These are phyloP conservation scores for Alternaria angustiovoidea DNA, from an alignment of 2,329 filamentous ascomycete species.

Conservation along the genomic window DNA sequence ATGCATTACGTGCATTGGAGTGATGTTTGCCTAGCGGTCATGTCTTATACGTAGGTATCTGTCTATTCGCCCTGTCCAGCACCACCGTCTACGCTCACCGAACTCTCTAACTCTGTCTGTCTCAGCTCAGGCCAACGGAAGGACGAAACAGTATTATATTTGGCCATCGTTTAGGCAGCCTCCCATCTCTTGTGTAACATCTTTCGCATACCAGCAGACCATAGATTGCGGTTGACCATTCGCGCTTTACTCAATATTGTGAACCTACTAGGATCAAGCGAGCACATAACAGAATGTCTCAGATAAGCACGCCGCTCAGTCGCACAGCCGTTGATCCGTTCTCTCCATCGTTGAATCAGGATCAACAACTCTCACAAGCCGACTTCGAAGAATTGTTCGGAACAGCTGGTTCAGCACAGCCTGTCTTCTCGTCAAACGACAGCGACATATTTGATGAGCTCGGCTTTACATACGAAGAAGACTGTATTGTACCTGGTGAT, in stretches of 20 bases:
- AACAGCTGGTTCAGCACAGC: background rate
- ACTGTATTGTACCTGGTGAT: background rate
- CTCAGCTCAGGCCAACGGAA: conserved; percentile 31
- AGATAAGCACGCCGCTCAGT: conserved; percentile 17
- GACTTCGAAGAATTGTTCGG: conserved; percentile 23
- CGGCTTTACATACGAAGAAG: conserved; percentile 10
- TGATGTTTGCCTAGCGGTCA: conserved; percentile 17
- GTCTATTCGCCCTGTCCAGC: conserved; percentile 15
- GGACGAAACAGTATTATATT: conserved; percentile 33
- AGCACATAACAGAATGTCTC: conserved; percentile 29
- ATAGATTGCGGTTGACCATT: conserved; percentile 7
- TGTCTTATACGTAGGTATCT: conserved; percentile 9
- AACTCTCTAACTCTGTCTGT: conserved; percentile 24
- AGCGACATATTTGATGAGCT: conserved; percentile 17
- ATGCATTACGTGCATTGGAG: background rate
- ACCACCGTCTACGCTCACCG: conserved; percentile 15
- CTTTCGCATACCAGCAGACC: conserved; percentile 11
- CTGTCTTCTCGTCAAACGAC: conserved; percentile 12
- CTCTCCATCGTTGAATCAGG: conserved; percentile 7
- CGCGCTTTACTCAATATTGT: conserved; percentile 1
- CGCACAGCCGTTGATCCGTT: conserved; percentile 4
- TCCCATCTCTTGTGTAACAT: conserved; percentile 32
- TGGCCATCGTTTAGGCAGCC: conserved; percentile 17
- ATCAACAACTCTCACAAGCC: conserved; percentile 16
- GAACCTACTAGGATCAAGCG: background rate